These are phyloP conservation scores for Isabelozyma gotoi DNA, from an alignment of 805 yeast genomes.

Conservation along the genomic window DNA sequence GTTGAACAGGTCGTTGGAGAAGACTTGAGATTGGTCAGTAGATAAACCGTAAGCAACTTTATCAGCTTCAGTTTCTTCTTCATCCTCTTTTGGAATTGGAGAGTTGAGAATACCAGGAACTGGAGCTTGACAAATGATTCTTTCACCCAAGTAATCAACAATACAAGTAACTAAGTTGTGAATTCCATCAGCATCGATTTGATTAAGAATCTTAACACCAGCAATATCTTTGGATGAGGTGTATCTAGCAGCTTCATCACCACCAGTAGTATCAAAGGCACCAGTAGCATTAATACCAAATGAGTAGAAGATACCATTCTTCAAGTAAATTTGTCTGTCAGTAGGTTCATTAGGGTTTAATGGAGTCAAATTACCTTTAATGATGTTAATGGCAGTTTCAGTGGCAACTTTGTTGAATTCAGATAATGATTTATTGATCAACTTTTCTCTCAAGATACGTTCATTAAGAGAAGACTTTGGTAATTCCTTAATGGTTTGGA, in stretches of 20 bases:
- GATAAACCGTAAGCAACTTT: conserved; percentile 75
- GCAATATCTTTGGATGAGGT: conserved; percentile 76
- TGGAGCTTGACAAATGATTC: conserved; percentile 90
- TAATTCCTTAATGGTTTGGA: conserved; percentile 77
- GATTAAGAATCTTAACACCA: conserved; percentile 67
- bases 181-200: conserved; percentile 61
- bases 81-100: conserved; percentile 41
- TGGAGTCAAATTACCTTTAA: conserved; percentile 71
- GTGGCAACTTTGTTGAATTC: conserved; percentile 79
- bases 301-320: conserved; percentile 86
- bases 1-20: conserved; percentile 52
- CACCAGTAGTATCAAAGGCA: conserved; percentile 65
- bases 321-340: conserved; percentile 64
- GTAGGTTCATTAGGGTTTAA: conserved; percentile 75
- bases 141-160: conserved; percentile 85
- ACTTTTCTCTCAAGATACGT: conserved; percentile 71
- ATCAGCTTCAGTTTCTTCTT: conserved; percentile 34
- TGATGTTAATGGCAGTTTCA: conserved; percentile 74
- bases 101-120: conserved; percentile 83
- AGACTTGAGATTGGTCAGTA: conserved; percentile 54
- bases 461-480: conserved; percentile 59
- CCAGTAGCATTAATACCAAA: conserved; percentile 67
- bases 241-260: conserved; percentile 82
- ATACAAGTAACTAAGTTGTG: conserved; percentile 78
- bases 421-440: conserved; percentile 65